phyloP scores from a whole-genome alignment of 768 basidiomycete genomes.

The Leccinum barrowsii region DNA sequence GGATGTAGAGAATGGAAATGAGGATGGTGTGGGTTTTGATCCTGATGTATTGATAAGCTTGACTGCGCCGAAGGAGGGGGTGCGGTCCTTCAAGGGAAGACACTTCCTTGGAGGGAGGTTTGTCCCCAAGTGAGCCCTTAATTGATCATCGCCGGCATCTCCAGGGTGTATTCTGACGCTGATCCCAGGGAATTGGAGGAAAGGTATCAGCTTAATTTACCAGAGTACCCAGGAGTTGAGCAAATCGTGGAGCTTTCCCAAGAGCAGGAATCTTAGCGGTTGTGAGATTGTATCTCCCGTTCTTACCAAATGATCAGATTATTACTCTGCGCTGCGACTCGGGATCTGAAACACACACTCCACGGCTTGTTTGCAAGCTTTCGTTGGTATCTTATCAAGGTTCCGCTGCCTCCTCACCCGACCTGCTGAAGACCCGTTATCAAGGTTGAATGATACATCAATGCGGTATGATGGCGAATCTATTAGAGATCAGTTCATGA shows the following conservation, averaged over 20 bases:
- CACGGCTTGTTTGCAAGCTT: background rate
- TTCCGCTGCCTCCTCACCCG: too few species aligned
- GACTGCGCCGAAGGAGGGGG: conserved; percentile 93
- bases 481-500: background rate
- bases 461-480: background rate
- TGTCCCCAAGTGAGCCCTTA: conserved; percentile 67
- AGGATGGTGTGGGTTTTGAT: conserved; percentile 51
- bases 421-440: too few species aligned
- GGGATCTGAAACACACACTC: background rate
- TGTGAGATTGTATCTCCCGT: conserved; percentile 2
- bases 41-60: conserved; percentile 85
- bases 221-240: conserved; percentile 69
- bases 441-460: background rate
- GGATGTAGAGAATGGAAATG: conserved; percentile 81
- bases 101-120: conserved; percentile 97
- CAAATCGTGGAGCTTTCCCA: conserved; percentile 79
- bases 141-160: background rate
- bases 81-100: conserved; percentile 66
- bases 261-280: background rate
- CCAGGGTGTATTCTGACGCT: background rate
- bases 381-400: background rate
- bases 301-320: background rate
- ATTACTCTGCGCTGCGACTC: background rate
- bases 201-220: conserved; percentile 76
- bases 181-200: conserved; percentile 59